phyloP scores from a whole-genome alignment of 805 yeast genomes.

The Candida tallmaniae region DNA sequence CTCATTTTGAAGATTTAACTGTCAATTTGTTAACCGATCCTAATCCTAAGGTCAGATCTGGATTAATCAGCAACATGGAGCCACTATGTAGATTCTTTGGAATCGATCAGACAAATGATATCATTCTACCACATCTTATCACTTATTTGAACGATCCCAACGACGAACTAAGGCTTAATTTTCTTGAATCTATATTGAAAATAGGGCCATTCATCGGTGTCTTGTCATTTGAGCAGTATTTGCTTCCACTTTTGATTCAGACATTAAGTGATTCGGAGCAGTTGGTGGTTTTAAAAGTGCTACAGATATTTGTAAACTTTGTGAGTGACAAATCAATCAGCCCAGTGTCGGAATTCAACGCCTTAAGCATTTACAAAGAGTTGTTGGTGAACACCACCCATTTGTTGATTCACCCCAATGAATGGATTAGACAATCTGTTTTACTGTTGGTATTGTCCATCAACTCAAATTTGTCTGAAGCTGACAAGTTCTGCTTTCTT shows the following conservation, averaged over 20 bases:
- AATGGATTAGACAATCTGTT: conserved; percentile 72
- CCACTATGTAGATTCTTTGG: conserved; percentile 82
- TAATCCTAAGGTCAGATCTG: conserved; percentile 59
- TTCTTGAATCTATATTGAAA: conserved; percentile 67
- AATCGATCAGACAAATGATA: conserved; percentile 80
- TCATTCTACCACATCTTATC: conserved; percentile 83
- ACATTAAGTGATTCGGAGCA: conserved; percentile 83
- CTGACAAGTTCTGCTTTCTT: conserved; percentile 79
- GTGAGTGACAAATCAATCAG: conserved; percentile 29
- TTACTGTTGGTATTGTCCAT: conserved; percentile 58
- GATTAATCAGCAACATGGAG: conserved; percentile 65
- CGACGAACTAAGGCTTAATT: conserved; percentile 59
- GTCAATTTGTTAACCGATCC: conserved; percentile 66
- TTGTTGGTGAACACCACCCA: conserved; percentile 37
- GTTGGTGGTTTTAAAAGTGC: conserved; percentile 65
- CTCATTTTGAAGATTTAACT: conserved; percentile 62
- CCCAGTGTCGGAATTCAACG: conserved; percentile 33
- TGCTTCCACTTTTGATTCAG: conserved; percentile 79
- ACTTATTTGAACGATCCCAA: conserved; percentile 84
- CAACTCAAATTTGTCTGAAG: conserved; percentile 57
- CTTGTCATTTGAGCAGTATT: conserved; percentile 78
- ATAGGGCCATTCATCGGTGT: conserved; percentile 80
- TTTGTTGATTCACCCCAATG: conserved; percentile 79
- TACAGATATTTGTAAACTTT: conserved; percentile 38
- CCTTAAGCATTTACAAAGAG: conserved; percentile 35